These are phyloP conservation scores for Schizothecium vesticola DNA, from an alignment of 495 filamentous ascomycete species.

Conservation along the genomic window DNA sequence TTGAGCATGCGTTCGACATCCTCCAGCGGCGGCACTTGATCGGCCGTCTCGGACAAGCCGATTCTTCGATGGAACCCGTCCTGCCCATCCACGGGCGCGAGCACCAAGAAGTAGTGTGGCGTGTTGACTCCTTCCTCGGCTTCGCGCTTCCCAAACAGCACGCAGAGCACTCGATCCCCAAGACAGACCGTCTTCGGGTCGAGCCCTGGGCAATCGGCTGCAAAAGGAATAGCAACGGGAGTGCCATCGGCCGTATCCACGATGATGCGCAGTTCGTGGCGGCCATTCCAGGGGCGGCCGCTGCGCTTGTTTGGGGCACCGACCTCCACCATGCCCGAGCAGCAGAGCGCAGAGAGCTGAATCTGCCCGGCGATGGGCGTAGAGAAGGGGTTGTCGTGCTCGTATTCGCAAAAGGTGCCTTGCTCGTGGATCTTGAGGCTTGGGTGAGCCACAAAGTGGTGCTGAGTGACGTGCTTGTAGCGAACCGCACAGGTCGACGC, in stretches of 20 bases:
- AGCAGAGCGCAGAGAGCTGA: background rate
- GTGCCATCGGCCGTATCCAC: background rate
- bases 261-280: constrained; percentile 1
- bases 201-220: constrained; percentile 4
- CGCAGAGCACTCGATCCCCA: constrained; percentile 3
- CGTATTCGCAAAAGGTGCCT: constrained; percentile 11
- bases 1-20: background rate
- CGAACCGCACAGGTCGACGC: background rate
- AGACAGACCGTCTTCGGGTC: constrained; percentile 12
- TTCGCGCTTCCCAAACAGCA: constrained; percentile 10
- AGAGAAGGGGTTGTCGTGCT: constrained; percentile 8
- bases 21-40: background rate
- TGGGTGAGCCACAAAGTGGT: constrained; percentile 2
- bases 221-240: background rate
- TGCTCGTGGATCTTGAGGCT: constrained; percentile 6
- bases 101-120: constrained; percentile 12
- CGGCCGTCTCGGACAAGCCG: constrained; percentile 16
- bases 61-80: constrained; percentile 1
- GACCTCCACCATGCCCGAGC: constrained; percentile 7
- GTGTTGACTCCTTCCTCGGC: background rate
- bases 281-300: background rate
- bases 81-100: constrained; percentile 4
- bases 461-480: constrained; percentile 12
- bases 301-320: background rate
- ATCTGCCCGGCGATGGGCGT: constrained; percentile 6